phyloP scores from a whole-genome alignment of 129 eudicot species.

The Pulicaria dysenterica region DNA sequence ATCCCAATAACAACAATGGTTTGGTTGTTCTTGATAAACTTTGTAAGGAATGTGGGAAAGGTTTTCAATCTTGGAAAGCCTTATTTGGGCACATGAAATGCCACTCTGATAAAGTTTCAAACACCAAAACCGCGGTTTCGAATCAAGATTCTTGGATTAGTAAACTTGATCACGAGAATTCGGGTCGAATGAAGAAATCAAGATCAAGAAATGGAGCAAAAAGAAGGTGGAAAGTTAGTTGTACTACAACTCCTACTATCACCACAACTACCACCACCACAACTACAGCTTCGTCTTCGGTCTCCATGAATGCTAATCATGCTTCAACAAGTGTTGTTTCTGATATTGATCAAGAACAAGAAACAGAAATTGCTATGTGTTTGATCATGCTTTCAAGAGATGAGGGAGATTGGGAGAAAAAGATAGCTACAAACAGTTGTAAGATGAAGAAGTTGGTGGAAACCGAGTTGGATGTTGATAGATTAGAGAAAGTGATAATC shows the following conservation, averaged over 20 bases:
- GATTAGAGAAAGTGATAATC: conserved; percentile 27
- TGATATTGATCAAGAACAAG: conserved; percentile 69
- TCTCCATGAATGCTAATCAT: conserved; percentile 43
- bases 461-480: conserved; percentile 23
- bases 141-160: conserved; percentile 49
- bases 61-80: conserved; percentile 82
- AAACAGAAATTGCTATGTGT: conserved; percentile 79
- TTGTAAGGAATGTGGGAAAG: conserved; percentile 80
- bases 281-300: conserved; percentile 46
- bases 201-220: conserved; percentile 40
- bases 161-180: conserved; percentile 40
- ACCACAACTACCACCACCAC: conserved; percentile 14
- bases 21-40: conserved; percentile 46
- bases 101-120: conserved; percentile 60
- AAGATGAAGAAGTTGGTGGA: conserved; percentile 21
- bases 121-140: conserved; percentile 24
- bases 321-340: conserved; percentile 58
- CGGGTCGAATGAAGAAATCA: conserved; percentile 44
- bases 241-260: not conserved
- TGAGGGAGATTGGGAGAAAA: conserved; percentile 45
- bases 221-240: conserved; percentile 42
- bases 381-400: conserved; percentile 80
- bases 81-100: conserved; percentile 88
- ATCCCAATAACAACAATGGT: not conserved
- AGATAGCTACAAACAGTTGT: not conserved